These are phyloP conservation scores for Ophiobolus disseminans DNA, from an alignment of 2,329 filamentous ascomycete genomes.

Conservation along the genomic window DNA sequence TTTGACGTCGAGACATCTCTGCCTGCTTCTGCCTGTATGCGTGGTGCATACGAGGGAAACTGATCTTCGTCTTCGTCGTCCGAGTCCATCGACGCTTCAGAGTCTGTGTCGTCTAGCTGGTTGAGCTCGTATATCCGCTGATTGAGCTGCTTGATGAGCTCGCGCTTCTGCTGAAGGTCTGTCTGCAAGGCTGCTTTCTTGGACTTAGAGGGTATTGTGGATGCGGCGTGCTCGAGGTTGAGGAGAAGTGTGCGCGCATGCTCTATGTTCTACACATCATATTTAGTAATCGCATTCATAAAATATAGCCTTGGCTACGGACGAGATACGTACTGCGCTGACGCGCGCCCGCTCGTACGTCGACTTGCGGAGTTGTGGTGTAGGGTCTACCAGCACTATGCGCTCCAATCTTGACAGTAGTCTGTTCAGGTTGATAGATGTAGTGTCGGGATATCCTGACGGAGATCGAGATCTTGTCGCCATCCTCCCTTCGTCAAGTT, in stretches of 20 bases:
- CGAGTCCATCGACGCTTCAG: slow-evolving; percentile 46
- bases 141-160: slow-evolving; percentile 69
- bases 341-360: slow-evolving; percentile 71
- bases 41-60: slow-evolving; percentile 52
- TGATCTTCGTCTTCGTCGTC: slow-evolving; percentile 54
- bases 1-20: slow-evolving; percentile 39
- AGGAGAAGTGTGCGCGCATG: slow-evolving; percentile 73
- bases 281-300: background rate
- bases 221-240: slow-evolving; percentile 72
- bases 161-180: slow-evolving; percentile 70
- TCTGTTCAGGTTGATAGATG: slow-evolving; percentile 63
- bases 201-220: slow-evolving; percentile 50
- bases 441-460: slow-evolving; percentile 32
- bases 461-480: slow-evolving; percentile 30
- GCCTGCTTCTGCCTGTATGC: slow-evolving; percentile 39
- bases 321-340: slow-evolving; percentile 55
- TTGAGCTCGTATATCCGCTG: slow-evolving; percentile 73
- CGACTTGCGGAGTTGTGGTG: slow-evolving; percentile 65
- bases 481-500: slow-evolving; percentile 18
- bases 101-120: slow-evolving; percentile 59
- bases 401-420: slow-evolving; percentile 71
- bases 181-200: slow-evolving; percentile 68
- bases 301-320: background rate
- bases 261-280: slow-evolving; percentile 67
- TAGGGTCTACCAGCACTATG: slow-evolving; percentile 67